phyloP scores from a whole-genome alignment of 768 basidiomycete genomes.

The Ramaria sp. region DNA sequence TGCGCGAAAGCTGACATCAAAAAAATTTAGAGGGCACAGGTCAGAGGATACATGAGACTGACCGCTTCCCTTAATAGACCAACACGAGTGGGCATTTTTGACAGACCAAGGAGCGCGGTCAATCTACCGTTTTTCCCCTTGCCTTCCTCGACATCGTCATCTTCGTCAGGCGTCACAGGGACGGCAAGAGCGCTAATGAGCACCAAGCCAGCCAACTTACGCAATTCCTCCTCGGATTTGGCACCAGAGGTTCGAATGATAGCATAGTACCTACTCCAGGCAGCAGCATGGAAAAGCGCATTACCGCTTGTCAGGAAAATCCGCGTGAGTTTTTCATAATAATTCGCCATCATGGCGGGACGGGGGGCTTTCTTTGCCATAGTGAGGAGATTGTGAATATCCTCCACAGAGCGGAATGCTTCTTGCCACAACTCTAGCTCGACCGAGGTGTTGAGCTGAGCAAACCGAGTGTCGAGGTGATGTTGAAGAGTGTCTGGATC shows the following conservation, averaged over 20 bases:
- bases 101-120: slow-evolving; percentile 75
- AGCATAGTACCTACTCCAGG: slow-evolving; percentile 81
- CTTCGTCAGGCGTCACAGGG: slow-evolving; percentile 58
- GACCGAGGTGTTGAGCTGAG: slow-evolving; percentile 91
- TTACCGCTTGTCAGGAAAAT: slow-evolving; percentile 96
- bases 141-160: slow-evolving; percentile 35
- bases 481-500: slow-evolving; percentile 92
- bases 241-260: slow-evolving; percentile 63
- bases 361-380: slow-evolving; percentile 90
- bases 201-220: slow-evolving; percentile 80
- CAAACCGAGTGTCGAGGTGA: slow-evolving; percentile 94
- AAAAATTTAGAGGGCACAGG: neutral
- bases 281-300: slow-evolving; percentile 91
- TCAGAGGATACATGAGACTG: slow-evolving; percentile 20
- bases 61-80: slow-evolving; percentile 83
- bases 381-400: slow-evolving; percentile 90
- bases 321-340: slow-evolving; percentile 95
- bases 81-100: slow-evolving; percentile 77
- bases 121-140: slow-evolving; percentile 69
- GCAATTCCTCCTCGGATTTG: slow-evolving; percentile 66
- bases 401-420: slow-evolving; percentile 96
- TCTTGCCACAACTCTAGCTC: slow-evolving; percentile 99
- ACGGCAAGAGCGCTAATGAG: slow-evolving; percentile 90
- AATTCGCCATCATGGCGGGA: slow-evolving; percentile 96
- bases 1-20: slow-evolving; percentile 54